Percentiles rank a stretch among this genome's conserved stretches.
phyloP scores from a whole-genome alignment of 1,139 yeast species.

The Geotrichum siamense region DNA sequence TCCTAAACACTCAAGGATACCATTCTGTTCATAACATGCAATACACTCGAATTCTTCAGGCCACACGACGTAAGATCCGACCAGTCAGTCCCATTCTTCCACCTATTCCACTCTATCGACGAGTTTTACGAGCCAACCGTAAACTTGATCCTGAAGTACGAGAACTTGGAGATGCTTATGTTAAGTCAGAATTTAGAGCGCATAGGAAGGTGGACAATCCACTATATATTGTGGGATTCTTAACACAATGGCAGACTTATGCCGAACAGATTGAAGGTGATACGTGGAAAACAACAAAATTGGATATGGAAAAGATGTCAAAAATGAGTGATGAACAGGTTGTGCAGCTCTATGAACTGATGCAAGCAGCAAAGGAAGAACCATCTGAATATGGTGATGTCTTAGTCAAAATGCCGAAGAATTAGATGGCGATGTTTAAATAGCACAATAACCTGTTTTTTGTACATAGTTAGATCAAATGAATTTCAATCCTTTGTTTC shows the following conservation, averaged over 20 bases:
- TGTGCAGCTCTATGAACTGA: constrained; percentile 64
- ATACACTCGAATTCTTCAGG: constrained; percentile 41
- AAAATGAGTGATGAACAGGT: constrained; percentile 90
- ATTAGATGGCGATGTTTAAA: no score
- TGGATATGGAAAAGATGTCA: constrained; percentile 59
- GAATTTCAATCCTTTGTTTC: no score
- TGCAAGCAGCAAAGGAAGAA: constrained; percentile 51
- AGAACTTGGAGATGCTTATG: constrained; percentile 81
- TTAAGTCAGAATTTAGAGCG: constrained; percentile 81
- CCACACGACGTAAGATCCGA: constrained; percentile 54
- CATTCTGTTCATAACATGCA: constrained; percentile 38
- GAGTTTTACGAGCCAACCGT: constrained; percentile 72
- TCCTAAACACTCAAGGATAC: no score
- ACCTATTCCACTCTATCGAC: constrained; percentile 68
- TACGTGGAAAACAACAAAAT: constrained; percentile 63
- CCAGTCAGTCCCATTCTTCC: constrained; percentile 59
- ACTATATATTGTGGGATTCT: constrained; percentile 83
- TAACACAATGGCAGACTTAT: constrained; percentile 89
- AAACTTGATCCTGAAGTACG: constrained; percentile 52
- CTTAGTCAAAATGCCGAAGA: no score
- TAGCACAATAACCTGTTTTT: no score
- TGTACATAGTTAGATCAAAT: no score
- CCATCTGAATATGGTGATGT: constrained; percentile 29
- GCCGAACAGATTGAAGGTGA: constrained; percentile 65
- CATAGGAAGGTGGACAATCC: constrained; percentile 83